Evolutionary conservation across 345 rosid species (phyloP).

Genomic region (Ceriops tagal): DNA sequence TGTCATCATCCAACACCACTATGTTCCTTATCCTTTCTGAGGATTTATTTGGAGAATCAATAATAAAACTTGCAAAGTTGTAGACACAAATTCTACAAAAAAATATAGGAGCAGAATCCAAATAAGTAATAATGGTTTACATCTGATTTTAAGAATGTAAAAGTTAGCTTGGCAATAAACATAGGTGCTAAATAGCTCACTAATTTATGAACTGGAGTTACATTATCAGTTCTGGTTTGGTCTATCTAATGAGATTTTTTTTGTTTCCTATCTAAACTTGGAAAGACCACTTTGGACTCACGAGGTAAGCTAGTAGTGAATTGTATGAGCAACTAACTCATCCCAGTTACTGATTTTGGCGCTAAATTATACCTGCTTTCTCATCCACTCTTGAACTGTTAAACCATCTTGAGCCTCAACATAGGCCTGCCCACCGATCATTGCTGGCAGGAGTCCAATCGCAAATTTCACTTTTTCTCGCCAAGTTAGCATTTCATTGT

Average conservation of each 20-base stretch:
- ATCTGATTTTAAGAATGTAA: neutral
- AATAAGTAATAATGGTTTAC: neutral
- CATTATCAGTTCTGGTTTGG: no score
- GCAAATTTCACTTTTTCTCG: slow-evolving; percentile 96
- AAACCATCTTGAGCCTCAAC: slow-evolving; percentile 96
- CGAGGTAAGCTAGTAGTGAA: no score
- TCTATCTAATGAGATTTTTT: neutral
- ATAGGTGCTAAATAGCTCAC: neutral
- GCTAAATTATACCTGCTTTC: slow-evolving; percentile 53
- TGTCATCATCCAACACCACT: no score
- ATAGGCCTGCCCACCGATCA: slow-evolving; percentile 84
- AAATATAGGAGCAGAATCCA: no score
- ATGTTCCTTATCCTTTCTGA: no score
- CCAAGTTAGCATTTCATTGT: slow-evolving; percentile 96
- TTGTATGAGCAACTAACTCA: neutral
- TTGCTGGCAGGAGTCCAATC: slow-evolving; percentile 92
- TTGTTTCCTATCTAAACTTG: neutral
- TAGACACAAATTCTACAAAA: neutral
- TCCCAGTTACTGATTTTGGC: neutral
- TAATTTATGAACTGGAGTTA: neutral
- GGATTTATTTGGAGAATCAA: no score
- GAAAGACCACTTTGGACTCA: no score
- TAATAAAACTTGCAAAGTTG: no score
- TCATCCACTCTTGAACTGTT: slow-evolving; percentile 82
- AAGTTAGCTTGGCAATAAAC: neutral